A percentile compares a stretch with the other conserved stretches of the same genome.
These are phyloP conservation scores for Agrocybe praecox DNA, from an alignment of 768 basidiomycete genomes.

Conservation along the genomic window DNA sequence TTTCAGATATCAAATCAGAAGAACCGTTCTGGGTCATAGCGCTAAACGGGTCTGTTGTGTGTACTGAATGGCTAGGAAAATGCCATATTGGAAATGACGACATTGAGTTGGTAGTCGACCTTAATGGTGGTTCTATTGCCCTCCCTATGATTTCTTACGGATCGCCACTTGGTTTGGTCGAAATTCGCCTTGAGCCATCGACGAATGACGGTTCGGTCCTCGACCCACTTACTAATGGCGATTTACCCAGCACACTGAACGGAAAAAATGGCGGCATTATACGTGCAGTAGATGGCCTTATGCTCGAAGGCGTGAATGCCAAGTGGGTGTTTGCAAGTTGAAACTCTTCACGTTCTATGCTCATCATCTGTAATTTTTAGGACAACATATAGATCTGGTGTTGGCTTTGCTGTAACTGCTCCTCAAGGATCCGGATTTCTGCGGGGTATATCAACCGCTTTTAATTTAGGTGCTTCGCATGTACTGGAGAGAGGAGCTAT, in stretches of 20 bases:
- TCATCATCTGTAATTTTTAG: too few relatives aligned
- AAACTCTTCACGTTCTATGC: too few relatives aligned
- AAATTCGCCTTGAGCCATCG: slow-evolving; percentile 59
- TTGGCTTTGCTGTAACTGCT: slow-evolving; percentile 60
- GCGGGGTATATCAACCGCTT: slow-evolving; percentile 58
- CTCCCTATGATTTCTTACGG: slow-evolving; percentile 67
- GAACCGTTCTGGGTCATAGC: too few relatives aligned
- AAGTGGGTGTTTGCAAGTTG: slow-evolving; percentile 32
- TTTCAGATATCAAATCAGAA: too few relatives aligned
- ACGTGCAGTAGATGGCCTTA: slow-evolving; percentile 73
- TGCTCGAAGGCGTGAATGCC: slow-evolving; percentile 63
- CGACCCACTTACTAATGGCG: slow-evolving; percentile 41
- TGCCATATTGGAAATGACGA: too few relatives aligned
- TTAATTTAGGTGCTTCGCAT: slow-evolving; percentile 57
- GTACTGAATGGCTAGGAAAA: too few relatives aligned
- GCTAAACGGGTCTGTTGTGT: too few relatives aligned
- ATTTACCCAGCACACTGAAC: slow-evolving; percentile 40
- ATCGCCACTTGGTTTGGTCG: slow-evolving; percentile 62
- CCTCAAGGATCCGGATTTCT: slow-evolving; percentile 54
- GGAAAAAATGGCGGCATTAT: slow-evolving; percentile 40
- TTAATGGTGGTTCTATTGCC: slow-evolving; percentile 25
- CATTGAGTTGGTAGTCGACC: too few relatives aligned
- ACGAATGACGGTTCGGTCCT: slow-evolving; percentile 63
- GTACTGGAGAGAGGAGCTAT: slow-evolving; percentile 61
- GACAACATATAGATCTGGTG: slow-evolving; percentile 66